Percentiles rank a stretch among this genome's conserved stretches.
Evolutionary conservation across 495 filamentous ascomycete genomes (phyloP).

Genomic region (Baudoinia panamericana): DNA sequence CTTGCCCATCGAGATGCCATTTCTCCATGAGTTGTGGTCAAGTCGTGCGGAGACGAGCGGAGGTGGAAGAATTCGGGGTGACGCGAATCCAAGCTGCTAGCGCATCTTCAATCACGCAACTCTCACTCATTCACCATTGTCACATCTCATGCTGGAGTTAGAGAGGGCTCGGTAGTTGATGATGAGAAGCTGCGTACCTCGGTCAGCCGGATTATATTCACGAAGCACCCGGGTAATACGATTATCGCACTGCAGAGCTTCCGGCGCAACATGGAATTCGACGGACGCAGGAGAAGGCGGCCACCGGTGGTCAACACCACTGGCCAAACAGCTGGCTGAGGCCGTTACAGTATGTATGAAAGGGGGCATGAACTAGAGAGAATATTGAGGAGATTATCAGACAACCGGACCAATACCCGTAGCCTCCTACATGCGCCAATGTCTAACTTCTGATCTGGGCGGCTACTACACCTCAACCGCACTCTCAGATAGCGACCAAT

Average conservation of each 20-base stretch:
- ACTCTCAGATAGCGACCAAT: conserved; percentile 54
- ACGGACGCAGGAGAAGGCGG: conserved; percentile 9
- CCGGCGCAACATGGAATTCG: conserved; percentile 21
- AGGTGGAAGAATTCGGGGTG: no score
- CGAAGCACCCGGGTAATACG: conserved; percentile 6
- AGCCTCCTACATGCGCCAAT: conserved; percentile 95
- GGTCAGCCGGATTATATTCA: conserved; percentile 1
- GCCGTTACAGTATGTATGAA: conserved; percentile 56
- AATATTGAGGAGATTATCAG: conserved; percentile 26
- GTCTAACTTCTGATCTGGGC: conserved; percentile 76
- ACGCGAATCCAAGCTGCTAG: conserved; percentile 1
- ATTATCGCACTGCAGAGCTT: conserved; percentile 6
- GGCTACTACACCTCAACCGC: conserved; percentile 81
- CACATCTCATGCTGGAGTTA: not conserved
- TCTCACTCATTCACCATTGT: not conserved
- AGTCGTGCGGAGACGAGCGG: no score
- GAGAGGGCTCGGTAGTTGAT: conserved; percentile 13
- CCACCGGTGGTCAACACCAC: conserved; percentile 69
- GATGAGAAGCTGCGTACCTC: conserved; percentile 15
- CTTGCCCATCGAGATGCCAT: conserved; percentile 70
- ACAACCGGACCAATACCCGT: conserved; percentile 81
- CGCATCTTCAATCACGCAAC: not conserved
- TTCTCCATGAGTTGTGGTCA: no score
- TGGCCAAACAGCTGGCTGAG: conserved; percentile 70
- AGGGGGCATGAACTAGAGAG: not conserved